These are phyloP conservation scores for Arthrobotrys sphaeroides DNA, from an alignment of 2,329 filamentous ascomycete genomes.

Conservation along the genomic window DNA sequence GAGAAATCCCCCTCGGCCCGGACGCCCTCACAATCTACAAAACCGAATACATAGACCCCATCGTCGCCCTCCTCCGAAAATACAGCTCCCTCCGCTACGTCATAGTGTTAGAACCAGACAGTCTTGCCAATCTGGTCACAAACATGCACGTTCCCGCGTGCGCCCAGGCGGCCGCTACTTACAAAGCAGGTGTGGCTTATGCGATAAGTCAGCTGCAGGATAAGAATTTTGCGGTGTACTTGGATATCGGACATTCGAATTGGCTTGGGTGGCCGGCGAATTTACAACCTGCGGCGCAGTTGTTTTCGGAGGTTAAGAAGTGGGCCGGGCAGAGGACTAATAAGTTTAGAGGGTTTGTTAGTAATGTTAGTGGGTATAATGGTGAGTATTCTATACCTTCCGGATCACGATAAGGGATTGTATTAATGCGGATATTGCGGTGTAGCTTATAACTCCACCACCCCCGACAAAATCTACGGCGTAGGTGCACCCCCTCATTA, in stretches of 20 bases:
- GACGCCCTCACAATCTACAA: conserved; percentile 67
- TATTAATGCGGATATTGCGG: not conserved
- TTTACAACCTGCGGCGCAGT: conserved; percentile 63
- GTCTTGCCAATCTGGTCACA: conserved; percentile 63
- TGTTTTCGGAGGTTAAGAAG: conserved; percentile 65
- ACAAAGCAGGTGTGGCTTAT: conserved; percentile 63
- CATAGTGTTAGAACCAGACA: conserved; percentile 64
- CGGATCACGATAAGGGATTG: conserved; percentile 60
- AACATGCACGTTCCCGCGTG: conserved; percentile 62
- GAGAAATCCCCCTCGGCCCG: conserved; percentile 66
- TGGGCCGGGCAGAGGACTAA: conserved; percentile 64
- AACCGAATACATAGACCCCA: conserved; percentile 66
- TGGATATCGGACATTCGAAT: conserved; percentile 63
- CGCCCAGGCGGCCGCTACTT: conserved; percentile 60
- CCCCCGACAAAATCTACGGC: conserved; percentile 58
- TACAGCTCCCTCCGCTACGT: conserved; percentile 60
- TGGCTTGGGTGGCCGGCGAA: conserved; percentile 63
- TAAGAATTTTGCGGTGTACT: conserved; percentile 61
- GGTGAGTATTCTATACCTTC: conserved; percentile 63
- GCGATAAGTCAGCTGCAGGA: conserved; percentile 62
- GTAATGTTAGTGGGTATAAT: conserved; percentile 71
- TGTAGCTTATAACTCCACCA: conserved; percentile 59
- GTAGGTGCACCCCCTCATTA: conserved; percentile 20
- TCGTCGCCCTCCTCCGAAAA: conserved; percentile 61
- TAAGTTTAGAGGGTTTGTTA: conserved; percentile 66